Evolutionary conservation across 352 stramenopile genomes (phyloP).

Genomic region (Globisporangium radiosum): DNA sequence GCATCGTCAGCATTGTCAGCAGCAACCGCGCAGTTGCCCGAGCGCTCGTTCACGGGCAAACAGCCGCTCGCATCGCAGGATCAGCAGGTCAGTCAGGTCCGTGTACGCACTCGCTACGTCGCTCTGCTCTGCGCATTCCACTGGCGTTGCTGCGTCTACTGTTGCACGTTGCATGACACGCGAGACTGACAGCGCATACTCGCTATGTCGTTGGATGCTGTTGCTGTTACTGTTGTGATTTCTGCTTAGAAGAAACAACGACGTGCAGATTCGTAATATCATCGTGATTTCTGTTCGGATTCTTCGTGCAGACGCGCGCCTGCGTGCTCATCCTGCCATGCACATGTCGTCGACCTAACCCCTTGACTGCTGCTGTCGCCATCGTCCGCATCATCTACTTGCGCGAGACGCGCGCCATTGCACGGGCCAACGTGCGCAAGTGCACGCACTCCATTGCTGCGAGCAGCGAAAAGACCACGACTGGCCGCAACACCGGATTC

Average conservation of each 20-base stretch:
- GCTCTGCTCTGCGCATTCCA: neutral
- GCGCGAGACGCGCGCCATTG: slow-evolving; percentile 48
- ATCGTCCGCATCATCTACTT: slow-evolving; percentile 19
- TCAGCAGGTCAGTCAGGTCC: slow-evolving; percentile 67
- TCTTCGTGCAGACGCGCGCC: neutral
- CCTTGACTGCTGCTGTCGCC: too few species aligned
- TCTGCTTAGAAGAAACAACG: slow-evolving; percentile 46
- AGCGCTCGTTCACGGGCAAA: slow-evolving; percentile 38
- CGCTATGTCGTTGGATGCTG: too few species aligned
- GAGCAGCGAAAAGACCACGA: slow-evolving; percentile 53
- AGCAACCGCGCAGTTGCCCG: slow-evolving; percentile 8
- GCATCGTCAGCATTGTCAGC: neutral
- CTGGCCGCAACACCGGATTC: slow-evolving; percentile 70
- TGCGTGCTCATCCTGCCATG: too few species aligned
- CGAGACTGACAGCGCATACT: neutral
- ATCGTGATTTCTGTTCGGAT: too few species aligned
- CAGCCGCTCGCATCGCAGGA: slow-evolving; percentile 40
- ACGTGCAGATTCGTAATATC: slow-evolving; percentile 36
- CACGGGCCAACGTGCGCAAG: slow-evolving; percentile 43
- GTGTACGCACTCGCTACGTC: slow-evolving; percentile 12
- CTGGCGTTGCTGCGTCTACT: neutral
- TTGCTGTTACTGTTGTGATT: too few species aligned
- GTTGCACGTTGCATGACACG: neutral
- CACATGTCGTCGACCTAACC: too few species aligned
- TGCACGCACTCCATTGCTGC: slow-evolving; percentile 28